phyloP scores from a whole-genome alignment of 371 early-diverging fungal genomes.

The Batrachochytrium dendrobatidis region DNA sequence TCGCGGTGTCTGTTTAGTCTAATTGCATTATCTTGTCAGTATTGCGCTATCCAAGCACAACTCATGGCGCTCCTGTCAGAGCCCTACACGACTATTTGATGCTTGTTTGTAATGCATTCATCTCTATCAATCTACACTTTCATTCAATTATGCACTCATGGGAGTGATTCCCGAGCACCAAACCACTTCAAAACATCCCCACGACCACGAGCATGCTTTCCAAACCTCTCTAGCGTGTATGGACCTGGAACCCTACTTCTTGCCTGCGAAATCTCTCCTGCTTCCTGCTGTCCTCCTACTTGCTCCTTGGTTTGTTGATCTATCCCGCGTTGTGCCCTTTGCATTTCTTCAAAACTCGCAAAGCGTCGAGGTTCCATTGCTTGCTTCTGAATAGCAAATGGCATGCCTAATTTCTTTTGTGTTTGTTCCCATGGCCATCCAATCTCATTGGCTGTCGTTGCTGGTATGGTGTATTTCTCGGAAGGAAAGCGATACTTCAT shows the following conservation, averaged over 20 bases:
- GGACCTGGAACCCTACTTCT: background rate
- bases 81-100: no score
- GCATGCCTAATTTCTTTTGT: slow-evolving; percentile 4
- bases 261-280: background rate
- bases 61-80: no score
- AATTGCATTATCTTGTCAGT: no score
- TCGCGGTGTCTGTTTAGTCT: no score
- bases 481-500: slow-evolving; percentile 26
- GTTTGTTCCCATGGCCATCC: slow-evolving; percentile 37
- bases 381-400: background rate
- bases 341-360: background rate
- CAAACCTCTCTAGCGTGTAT: slow-evolving; percentile 34
- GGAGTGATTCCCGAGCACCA: slow-evolving; percentile 34
- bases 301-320: background rate
- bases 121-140: no score
- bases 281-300: background rate
- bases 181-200: slow-evolving; percentile 39
- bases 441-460: slow-evolving; percentile 34
- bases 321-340: background rate
- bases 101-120: no score
- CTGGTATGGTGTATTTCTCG: slow-evolving; percentile 37
- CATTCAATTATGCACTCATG: slow-evolving; percentile 12
- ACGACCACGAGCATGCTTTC: slow-evolving; percentile 30
- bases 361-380: background rate
- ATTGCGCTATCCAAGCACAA: no score